These are phyloP conservation scores for Corchorus capsularis DNA, from an alignment of 345 rosid genomes.

Conservation along the genomic window DNA sequence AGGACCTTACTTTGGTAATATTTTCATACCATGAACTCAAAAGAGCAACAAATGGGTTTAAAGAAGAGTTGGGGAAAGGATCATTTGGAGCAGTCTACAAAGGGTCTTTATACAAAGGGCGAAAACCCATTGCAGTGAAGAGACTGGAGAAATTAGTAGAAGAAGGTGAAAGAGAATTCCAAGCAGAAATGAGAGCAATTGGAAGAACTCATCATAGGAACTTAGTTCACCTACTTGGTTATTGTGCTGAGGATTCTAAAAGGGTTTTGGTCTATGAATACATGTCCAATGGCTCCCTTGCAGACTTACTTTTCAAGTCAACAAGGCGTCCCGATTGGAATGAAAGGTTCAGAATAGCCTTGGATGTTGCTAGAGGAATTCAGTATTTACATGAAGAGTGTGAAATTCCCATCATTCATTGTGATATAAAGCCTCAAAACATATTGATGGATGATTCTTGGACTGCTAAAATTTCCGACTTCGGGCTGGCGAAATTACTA, in stretches of 20 bases:
- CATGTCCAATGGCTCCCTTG: slow-evolving; percentile 48
- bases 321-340: slow-evolving; percentile 32
- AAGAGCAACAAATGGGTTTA: slow-evolving; percentile 28
- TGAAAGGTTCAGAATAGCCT: slow-evolving; percentile 37
- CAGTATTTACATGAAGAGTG: slow-evolving; percentile 52
- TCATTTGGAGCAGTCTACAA: slow-evolving; percentile 36
- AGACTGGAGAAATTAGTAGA: slow-evolving; percentile 39
- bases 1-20: slow-evolving; percentile 5
- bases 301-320: slow-evolving; percentile 37
- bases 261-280: slow-evolving; percentile 47
- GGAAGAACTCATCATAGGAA: slow-evolving; percentile 49
- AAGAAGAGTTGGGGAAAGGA: slow-evolving; percentile 35
- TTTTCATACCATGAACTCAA: slow-evolving; percentile 28
- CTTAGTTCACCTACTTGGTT: slow-evolving; percentile 42
- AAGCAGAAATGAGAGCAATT: slow-evolving; percentile 44
- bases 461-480: slow-evolving; percentile 38
- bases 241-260: slow-evolving; percentile 39
- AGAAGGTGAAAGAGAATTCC: slow-evolving; percentile 48
- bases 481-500: slow-evolving; percentile 45
- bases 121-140: slow-evolving; percentile 35
- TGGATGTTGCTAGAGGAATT: slow-evolving; percentile 47
- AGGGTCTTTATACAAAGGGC: slow-evolving; percentile 14
- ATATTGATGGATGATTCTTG: slow-evolving; percentile 42
- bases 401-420: slow-evolving; percentile 45
- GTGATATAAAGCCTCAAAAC: slow-evolving; percentile 54